These are phyloP conservation scores for Laguncularia racemosa DNA, from an alignment of 345 rosid species.

Conservation along the genomic window DNA sequence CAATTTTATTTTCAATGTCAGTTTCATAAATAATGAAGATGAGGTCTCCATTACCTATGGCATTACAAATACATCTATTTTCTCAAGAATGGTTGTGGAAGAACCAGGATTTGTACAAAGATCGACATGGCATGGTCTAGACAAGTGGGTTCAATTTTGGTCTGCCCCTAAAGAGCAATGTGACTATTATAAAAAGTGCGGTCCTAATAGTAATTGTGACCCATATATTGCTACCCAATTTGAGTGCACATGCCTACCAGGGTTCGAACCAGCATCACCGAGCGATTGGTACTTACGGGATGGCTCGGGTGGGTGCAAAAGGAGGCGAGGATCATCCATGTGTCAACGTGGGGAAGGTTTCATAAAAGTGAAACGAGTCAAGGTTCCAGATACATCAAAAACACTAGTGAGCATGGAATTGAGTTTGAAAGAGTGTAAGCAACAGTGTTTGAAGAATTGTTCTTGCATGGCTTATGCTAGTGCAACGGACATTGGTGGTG, in stretches of 20 bases:
- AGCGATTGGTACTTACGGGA: conserved; percentile 47
- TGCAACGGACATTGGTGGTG: conserved; percentile 11
- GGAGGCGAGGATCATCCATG: conserved; percentile 12
- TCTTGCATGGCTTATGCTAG: conserved; percentile 20
- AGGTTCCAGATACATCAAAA: conserved; percentile 7
- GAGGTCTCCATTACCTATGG: conserved; percentile 32
- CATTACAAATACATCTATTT: conserved; percentile 16
- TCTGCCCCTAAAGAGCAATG: conserved; percentile 53
- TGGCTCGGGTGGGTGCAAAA: conserved; percentile 39
- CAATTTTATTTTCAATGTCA: conserved; percentile 27
- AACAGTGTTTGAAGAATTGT: conserved; percentile 8
- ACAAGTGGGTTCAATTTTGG: conserved; percentile 39
- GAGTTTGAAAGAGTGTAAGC: conserved; percentile 15
- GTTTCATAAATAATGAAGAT: conserved; percentile 23
- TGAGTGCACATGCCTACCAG: conserved; percentile 56
- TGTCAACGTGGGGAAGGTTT: conserved; percentile 48
- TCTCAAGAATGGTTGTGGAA: conserved; percentile 42
- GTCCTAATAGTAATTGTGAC: conserved; percentile 40
- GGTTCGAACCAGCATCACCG: conserved; percentile 46
- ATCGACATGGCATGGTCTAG: conserved; percentile 37
- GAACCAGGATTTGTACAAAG: conserved; percentile 41
- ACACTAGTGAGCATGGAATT: conserved; percentile 4
- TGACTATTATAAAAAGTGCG: conserved; percentile 52
- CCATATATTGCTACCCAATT: conserved; percentile 16
- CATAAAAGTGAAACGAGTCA: conserved; percentile 16